Evolutionary conservation across 108 stramenopile genomes (phyloP), one percentile per base, ranked within the genome.

Genomic region (Fragilariopsis cylindrus): DNA sequence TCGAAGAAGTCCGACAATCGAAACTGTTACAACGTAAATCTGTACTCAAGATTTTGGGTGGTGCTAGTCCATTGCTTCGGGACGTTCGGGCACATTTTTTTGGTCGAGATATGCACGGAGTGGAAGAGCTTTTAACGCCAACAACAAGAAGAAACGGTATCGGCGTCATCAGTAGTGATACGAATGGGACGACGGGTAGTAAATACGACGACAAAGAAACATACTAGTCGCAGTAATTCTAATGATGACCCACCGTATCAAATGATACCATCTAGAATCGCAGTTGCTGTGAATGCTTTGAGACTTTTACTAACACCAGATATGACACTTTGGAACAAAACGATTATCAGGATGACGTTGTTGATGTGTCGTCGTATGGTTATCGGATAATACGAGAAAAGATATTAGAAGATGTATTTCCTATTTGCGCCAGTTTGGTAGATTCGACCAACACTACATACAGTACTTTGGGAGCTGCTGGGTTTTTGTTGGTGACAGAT

Each of bases 41-140:
- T 63, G 62, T 63, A 1, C 42, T 63, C 1, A 44, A 7, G 43
- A 63, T n/a, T 8, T 39, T 68, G 5, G 67, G 67, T 49, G 67
- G 67, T 18, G 30, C 47, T 18, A 48, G 19, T n/a, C 67, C 47
- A 19, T 21, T 68, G 48, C 49, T 50, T n/a, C 48, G 49, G 48
- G 49, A 68, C 30, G 16, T 44, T 9, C 48, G 67, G 18, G 67
- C 67, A 6, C 67, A 68, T 52, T 68, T 68, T 48, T 68, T 68
- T 50, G 67, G 67, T 21, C 67, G 67, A 68, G 48, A 68, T 18
- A 49, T 68, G 48, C 67, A 68, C 67, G 30, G 49, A 39, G 41
- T 40, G 67, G 49, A 68, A 40, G 30, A 8, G 21, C 49, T 65
- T 8, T 3, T 50, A n/a, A 44, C 13, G 15, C 42, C 8, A 45